phyloP scores from a whole-genome alignment of 2,329 filamentous ascomycete species.

The Fusarium protoensiforme region DNA sequence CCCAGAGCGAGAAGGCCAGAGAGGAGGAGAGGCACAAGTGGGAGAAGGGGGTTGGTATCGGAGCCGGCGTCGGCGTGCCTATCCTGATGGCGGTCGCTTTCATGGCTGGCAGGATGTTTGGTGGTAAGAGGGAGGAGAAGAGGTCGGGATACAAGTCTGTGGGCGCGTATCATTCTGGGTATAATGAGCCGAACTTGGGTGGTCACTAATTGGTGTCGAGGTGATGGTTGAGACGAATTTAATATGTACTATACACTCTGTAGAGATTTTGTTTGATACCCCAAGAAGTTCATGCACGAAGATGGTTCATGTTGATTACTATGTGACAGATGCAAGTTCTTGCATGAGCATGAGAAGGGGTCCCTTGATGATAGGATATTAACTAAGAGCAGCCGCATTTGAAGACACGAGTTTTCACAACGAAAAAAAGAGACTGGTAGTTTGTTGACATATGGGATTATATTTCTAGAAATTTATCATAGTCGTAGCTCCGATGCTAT shows the following conservation, averaged over 20 bases:
- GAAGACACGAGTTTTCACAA: not conserved
- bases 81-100: conserved; percentile 13
- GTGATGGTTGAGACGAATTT: conserved; percentile 1
- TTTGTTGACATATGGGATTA: conserved; percentile 44
- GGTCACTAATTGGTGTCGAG: conserved; percentile 8
- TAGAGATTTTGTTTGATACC: conserved; percentile 10
- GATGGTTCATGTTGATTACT: not conserved
- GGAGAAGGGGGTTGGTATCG: conserved; percentile 18
- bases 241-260: conserved; percentile 8
- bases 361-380: not conserved
- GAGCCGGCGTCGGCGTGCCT: conserved; percentile 14
- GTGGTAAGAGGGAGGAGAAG: conserved; percentile 14
- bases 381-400: not conserved
- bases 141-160: conserved; percentile 21
- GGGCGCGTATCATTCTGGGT: conserved; percentile 20
- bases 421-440: no score
- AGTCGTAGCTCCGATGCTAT: conserved; percentile 37
- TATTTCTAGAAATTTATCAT: conserved; percentile 42
- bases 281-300: conserved; percentile 3
- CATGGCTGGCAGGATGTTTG: not conserved
- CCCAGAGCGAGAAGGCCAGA: not conserved
- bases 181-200: conserved; percentile 19
- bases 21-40: conserved; percentile 4
- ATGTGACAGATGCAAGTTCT: conserved; percentile 1
- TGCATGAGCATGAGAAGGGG: not conserved